Evolutionary conservation across 768 basidiomycete genomes (phyloP).

Genomic region (Hemileccinum rubropunctum): DNA sequence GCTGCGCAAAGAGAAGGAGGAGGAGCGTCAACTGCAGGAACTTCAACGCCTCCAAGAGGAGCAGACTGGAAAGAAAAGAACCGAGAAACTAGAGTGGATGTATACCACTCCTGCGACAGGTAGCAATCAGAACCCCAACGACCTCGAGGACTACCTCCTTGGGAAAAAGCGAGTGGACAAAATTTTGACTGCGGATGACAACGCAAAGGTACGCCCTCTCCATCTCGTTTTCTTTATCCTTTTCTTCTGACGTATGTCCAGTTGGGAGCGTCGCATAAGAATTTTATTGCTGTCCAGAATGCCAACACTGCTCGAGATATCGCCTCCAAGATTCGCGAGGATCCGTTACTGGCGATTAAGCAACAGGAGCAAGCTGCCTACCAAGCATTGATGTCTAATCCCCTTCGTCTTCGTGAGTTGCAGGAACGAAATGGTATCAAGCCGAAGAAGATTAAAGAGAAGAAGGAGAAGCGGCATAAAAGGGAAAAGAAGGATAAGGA

Average conservation of each 20-base stretch:
- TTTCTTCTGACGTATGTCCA: constrained; percentile 29
- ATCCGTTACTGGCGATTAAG: constrained; percentile 96
- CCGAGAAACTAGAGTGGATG: constrained; percentile 99
- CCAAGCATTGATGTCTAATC: constrained; percentile 82
- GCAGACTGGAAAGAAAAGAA: constrained; percentile 90
- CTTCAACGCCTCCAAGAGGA: constrained; percentile 94
- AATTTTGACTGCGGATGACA: constrained; percentile 87
- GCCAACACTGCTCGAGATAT: constrained; percentile 88
- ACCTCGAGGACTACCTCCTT: constrained; percentile 93
- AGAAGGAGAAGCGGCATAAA: constrained; percentile 51
- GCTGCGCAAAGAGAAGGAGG: constrained; percentile 95
- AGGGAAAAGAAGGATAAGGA: constrained; percentile 42
- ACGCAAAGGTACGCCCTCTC: constrained; percentile 66
- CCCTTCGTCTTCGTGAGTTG: constrained; percentile 77
- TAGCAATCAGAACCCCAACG: constrained; percentile 81
- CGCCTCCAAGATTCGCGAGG: constrained; percentile 92
- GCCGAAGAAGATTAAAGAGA: constrained; percentile 70
- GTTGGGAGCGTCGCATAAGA: constrained; percentile 87
- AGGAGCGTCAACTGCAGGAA: constrained; percentile 95
- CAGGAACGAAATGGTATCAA: constrained; percentile 81
- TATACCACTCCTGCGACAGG: constrained; percentile 96
- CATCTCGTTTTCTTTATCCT: not conserved
- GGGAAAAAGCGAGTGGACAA: constrained; percentile 99
- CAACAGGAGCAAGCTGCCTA: constrained; percentile 95
- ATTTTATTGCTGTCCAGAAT: constrained; percentile 92